These are phyloP conservation scores for Anacardium occidentale DNA, from an alignment of 345 rosid genomes.

Conservation along the genomic window DNA sequence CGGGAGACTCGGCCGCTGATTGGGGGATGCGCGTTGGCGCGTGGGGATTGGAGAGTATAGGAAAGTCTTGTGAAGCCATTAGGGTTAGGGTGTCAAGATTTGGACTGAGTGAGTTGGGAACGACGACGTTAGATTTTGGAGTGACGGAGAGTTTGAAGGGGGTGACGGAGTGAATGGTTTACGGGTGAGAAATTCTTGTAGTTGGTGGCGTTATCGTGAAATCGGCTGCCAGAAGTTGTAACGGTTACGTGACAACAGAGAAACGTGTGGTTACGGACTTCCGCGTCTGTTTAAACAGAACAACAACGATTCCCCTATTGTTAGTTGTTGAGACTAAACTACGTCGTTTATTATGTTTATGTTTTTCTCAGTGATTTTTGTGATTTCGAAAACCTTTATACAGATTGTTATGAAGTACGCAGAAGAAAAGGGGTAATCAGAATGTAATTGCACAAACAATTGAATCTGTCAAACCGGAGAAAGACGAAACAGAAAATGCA, in stretches of 20 bases:
- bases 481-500: not conserved
- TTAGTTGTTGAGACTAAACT: too few species aligned
- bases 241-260: conserved; percentile 27
- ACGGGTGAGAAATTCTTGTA: not conserved
- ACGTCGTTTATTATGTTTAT: too few species aligned
- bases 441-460: not conserved
- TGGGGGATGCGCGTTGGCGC: conserved; percentile 22
- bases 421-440: too few species aligned
- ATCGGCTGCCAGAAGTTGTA: conserved; percentile 21
- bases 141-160: conserved; percentile 23
- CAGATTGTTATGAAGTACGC: too few species aligned
- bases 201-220: not conserved
- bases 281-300: conserved; percentile 4
- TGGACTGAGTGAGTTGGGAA: too few species aligned
- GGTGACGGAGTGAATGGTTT: conserved; percentile 23
- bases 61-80: conserved; percentile 25
- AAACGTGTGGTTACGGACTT: not conserved
- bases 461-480: not conserved
- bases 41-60: conserved; percentile 15
- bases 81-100: conserved; percentile 12
- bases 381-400: too few species aligned
- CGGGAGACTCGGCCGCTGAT: not conserved
- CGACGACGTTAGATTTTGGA: not conserved
- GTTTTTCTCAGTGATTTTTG: too few species aligned
- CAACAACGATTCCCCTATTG: not conserved